Conservation (phyloP, 352 stramenopile genomes). For the Blastocystis sp. region DNA sequence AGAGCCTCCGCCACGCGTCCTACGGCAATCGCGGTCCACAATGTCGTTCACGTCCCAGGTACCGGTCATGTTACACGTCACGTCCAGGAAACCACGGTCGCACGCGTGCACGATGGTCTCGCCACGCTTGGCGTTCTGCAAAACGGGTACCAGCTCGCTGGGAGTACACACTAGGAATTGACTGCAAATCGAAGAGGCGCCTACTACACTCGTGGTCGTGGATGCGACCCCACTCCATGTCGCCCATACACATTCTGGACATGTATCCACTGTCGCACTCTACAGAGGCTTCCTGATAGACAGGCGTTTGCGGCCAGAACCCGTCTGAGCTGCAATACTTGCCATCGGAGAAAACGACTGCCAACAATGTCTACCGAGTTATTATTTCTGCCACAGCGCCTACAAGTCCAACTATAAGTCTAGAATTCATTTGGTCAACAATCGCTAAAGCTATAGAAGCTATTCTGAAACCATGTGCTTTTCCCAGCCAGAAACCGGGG, state of each 20-base stretch:
- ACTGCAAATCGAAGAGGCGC: background rate
- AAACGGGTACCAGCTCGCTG: background rate
- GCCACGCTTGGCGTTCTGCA: constrained; percentile 40
- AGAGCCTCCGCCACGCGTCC: background rate
- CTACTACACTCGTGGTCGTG: constrained; percentile 8
- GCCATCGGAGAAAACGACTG: background rate
- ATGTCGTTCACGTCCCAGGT: constrained; percentile 39
- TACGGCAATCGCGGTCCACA: constrained; percentile 9
- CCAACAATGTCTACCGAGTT: background rate
- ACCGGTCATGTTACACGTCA: constrained; percentile 59
- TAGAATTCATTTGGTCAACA: background rate
- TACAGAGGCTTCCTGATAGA: constrained; percentile 21
- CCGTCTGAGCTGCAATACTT: constrained; percentile 15
- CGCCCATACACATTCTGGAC: constrained; percentile 22
- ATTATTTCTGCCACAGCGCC: background rate
- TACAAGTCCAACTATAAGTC: background rate
- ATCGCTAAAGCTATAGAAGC: background rate
- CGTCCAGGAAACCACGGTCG: constrained; percentile 34
- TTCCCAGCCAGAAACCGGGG: background rate
- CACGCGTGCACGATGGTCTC: constrained; percentile 10
- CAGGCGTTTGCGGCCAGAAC: constrained; percentile 34
- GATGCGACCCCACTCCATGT: constrained; percentile 56
- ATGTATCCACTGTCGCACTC: constrained; percentile 16
- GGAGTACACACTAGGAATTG: constrained; percentile 19
- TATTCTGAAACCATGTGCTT: background rate